A percentile compares a stretch with the other conserved stretches of the same genome.
Conservation (phyloP, 805 yeast species). For the Cyberlindnera lachancei region DNA sequence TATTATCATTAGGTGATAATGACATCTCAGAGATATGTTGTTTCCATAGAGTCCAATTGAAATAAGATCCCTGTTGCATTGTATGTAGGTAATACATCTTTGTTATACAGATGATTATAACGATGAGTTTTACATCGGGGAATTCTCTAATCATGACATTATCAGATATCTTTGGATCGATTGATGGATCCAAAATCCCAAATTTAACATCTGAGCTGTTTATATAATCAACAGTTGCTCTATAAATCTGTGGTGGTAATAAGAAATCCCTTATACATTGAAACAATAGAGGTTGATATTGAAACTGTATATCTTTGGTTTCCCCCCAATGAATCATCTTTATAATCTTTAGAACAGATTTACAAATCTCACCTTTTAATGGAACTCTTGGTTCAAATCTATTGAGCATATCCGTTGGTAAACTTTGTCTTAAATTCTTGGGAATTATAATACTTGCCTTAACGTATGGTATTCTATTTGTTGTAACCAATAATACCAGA, state of each 20-base stretch:
- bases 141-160: constrained; percentile 30
- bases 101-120: constrained; percentile 8
- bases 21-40: constrained; percentile 15
- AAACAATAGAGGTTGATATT: constrained; percentile 34
- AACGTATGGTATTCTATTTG: constrained; percentile 43
- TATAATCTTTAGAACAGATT: too few species aligned
- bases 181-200: background rate
- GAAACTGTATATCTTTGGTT: constrained; percentile 16
- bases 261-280: constrained; percentile 34
- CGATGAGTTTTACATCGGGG: constrained; percentile 17
- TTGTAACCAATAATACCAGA: constrained; percentile 28
- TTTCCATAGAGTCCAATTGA: constrained; percentile 13
- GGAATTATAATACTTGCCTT: constrained; percentile 36
- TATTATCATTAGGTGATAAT: constrained; percentile 2
- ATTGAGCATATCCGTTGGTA: constrained; percentile 33
- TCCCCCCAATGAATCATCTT: too few species aligned
- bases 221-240: constrained; percentile 26
- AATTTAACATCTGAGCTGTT: constrained; percentile 10
- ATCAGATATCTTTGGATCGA: background rate
- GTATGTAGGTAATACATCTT: constrained; percentile 17
- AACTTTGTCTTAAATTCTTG: constrained; percentile 23
- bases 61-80: constrained; percentile 1
- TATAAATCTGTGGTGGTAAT: constrained; percentile 43
- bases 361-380: constrained; percentile 28
- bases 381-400: constrained; percentile 37